These are phyloP conservation scores for Amaranthus cruentus DNA, from an alignment of 148 eudicot species.

Conservation along the genomic window DNA sequence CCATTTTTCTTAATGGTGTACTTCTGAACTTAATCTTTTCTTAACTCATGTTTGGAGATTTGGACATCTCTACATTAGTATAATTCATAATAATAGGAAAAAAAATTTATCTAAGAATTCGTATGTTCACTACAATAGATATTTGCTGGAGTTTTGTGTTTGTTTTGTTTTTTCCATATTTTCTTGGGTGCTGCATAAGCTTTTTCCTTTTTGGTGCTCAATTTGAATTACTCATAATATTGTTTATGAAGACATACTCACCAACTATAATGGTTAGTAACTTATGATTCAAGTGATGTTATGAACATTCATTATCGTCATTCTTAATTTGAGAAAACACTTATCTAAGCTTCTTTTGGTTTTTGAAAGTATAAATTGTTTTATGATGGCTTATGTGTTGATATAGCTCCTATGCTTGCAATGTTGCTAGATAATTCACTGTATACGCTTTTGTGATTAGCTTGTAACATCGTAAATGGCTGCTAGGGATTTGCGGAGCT, in stretches of 20 bases:
- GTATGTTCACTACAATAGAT: too few species aligned
- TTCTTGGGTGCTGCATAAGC: not conserved
- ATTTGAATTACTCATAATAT: not conserved
- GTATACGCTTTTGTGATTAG: not conserved
- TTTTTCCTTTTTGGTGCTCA: not conserved
- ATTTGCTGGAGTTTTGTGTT: not conserved
- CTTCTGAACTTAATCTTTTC: not conserved
- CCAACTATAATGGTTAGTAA: too few species aligned
- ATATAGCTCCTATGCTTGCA: not conserved
- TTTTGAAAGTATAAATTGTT: not conserved
- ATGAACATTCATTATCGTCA: not conserved
- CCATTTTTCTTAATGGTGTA: not conserved
- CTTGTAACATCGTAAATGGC: not conserved
- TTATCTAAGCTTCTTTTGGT: not conserved
- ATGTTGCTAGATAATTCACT: not conserved
- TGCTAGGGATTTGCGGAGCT: conserved; percentile 93
- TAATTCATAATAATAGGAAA: not conserved
- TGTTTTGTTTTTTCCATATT: not conserved
- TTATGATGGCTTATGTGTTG: not conserved
- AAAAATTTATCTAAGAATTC: not conserved
- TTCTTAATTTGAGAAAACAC: not conserved
- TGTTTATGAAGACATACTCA: too few species aligned
- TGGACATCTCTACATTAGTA: not conserved
- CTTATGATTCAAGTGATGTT: not conserved
- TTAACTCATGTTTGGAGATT: not conserved